Percentiles rank a stretch among this genome's conserved stretches.
Evolutionary conservation across 805 yeast genomes (phyloP).

Genomic region (Cyberlindnera amylophila): DNA sequence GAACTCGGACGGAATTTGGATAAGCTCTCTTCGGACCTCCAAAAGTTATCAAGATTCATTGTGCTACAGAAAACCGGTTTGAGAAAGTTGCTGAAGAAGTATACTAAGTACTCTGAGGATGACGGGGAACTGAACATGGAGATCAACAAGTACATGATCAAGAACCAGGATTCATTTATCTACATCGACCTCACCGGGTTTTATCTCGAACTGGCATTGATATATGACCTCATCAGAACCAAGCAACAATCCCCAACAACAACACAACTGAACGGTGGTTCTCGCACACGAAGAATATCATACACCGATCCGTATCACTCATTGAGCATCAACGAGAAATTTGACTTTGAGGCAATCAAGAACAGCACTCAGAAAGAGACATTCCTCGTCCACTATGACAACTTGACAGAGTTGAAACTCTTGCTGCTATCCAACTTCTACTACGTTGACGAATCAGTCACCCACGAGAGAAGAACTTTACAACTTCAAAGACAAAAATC

Average conservation of each 20-base stretch:
- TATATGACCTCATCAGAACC: slow-evolving; percentile 46
- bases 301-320: slow-evolving; percentile 15
- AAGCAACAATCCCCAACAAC: slow-evolving; percentile 3
- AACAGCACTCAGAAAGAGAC: slow-evolving; percentile 34
- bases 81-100: slow-evolving; percentile 71
- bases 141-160: slow-evolving; percentile 33
- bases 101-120: slow-evolving; percentile 41
- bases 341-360: slow-evolving; percentile 35
- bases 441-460: slow-evolving; percentile 21
- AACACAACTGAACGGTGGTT: background rate
- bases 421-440: slow-evolving; percentile 40
- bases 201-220: slow-evolving; percentile 55
- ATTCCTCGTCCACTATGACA: slow-evolving; percentile 60
- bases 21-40: slow-evolving; percentile 47
- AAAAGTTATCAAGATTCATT: slow-evolving; percentile 65
- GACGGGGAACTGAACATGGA: slow-evolving; percentile 26
- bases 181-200: slow-evolving; percentile 56
- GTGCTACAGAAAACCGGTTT: slow-evolving; percentile 71
- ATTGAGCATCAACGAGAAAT: slow-evolving; percentile 24
- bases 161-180: slow-evolving; percentile 53
- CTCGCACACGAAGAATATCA: slow-evolving; percentile 11
- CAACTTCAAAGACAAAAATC: slow-evolving; percentile 20
- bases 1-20: slow-evolving; percentile 36
- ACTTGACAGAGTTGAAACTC: slow-evolving; percentile 50
- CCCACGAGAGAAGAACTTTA: slow-evolving; percentile 18